Evolutionary conservation across 768 basidiomycete genomes (phyloP).

Genomic region (Chalciporus sphaerocephalus): DNA sequence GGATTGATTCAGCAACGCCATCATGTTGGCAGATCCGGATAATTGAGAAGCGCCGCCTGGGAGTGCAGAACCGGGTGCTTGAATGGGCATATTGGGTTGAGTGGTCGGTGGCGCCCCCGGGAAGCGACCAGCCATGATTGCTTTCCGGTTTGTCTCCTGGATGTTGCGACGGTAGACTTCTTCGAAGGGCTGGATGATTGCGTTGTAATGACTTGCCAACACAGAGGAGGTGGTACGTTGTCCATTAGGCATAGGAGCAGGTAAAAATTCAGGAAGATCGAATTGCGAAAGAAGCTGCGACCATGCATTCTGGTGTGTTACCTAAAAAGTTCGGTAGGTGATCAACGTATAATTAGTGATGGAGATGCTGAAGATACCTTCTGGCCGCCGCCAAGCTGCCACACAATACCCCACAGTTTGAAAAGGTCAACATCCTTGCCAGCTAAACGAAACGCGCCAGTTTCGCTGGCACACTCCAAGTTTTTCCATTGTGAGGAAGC

Average conservation of each 20-base stretch:
- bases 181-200: constrained; percentile 68
- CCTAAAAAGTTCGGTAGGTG: constrained; percentile 30
- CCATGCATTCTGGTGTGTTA: constrained; percentile 56
- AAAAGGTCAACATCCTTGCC: constrained; percentile 77
- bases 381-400: constrained; percentile 54
- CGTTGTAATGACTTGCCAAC: constrained; percentile 57
- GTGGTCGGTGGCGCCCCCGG: constrained; percentile 17
- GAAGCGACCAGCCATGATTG: constrained; percentile 40
- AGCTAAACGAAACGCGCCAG: constrained; percentile 62
- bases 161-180: constrained; percentile 61
- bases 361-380: constrained; percentile 44
- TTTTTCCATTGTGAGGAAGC: constrained; percentile 58
- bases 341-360: constrained; percentile 14
- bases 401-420: constrained; percentile 63
- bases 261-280: constrained; percentile 56
- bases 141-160: constrained; percentile 55
- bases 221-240: constrained; percentile 45
- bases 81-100: constrained; percentile 14
- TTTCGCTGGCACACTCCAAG: constrained; percentile 57
- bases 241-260: constrained; percentile 43
- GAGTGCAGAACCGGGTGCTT: constrained; percentile 10
- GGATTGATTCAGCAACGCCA: constrained; percentile 26
- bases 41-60: constrained; percentile 20
- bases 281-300: constrained; percentile 48
- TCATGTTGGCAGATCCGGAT: constrained; percentile 18